Conservation (phyloP, 768 basidiomycete species). For the Boletus speciosus region DNA sequence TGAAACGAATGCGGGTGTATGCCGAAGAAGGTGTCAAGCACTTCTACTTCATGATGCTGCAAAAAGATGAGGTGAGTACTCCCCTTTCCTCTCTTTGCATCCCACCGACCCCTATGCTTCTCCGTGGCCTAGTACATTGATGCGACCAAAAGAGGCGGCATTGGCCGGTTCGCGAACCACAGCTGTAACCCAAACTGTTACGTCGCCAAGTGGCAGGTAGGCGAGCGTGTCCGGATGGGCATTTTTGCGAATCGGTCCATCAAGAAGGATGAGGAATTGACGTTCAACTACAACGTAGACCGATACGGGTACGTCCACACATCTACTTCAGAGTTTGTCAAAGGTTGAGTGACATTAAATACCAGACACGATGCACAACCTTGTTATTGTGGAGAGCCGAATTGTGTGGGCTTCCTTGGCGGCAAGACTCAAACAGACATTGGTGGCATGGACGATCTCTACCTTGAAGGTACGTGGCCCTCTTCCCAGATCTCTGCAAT, state of each 20-base stretch:
- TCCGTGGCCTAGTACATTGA: slow-evolving; percentile 75
- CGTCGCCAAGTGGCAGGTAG: slow-evolving; percentile 97
- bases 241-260: slow-evolving; percentile 90
- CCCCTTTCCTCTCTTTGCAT: not conserved
- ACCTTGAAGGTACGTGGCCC: slow-evolving; percentile 69
- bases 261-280: slow-evolving; percentile 80
- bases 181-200: slow-evolving; percentile 97
- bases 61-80: slow-evolving; percentile 84
- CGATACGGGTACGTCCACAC: slow-evolving; percentile 80
- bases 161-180: slow-evolving; percentile 97
- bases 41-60: slow-evolving; percentile 99
- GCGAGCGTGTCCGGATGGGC: slow-evolving; percentile 88
- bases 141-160: slow-evolving; percentile 94
- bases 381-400: slow-evolving; percentile 93
- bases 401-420: slow-evolving; percentile 94
- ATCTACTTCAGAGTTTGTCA: not conserved
- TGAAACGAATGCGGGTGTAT: slow-evolving; percentile 92
- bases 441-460: slow-evolving; percentile 90
- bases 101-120: not conserved
- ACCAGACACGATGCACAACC: slow-evolving; percentile 86
- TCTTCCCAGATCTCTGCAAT: not conserved
- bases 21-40: slow-evolving; percentile 90
- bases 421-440: slow-evolving; percentile 99
- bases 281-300: slow-evolving; percentile 99
- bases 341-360: not conserved